Base-by-base conservation (phyloP, 768 basidiomycete genomes). In the Mycena chlorophos region DNA sequence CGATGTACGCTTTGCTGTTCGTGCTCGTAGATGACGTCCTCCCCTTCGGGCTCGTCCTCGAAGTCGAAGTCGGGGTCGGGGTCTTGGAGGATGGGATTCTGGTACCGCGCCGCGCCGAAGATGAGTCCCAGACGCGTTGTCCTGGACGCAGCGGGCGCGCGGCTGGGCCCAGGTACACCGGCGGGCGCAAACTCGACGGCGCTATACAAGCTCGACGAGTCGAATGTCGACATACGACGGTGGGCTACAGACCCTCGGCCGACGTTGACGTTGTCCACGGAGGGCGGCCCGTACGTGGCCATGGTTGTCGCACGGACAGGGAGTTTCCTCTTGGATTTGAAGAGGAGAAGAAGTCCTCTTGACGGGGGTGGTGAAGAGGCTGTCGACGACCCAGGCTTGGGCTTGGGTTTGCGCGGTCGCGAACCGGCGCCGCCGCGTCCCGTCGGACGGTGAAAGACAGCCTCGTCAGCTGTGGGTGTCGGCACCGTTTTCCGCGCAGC, bases 391-490 rank as follows among this genome's bases (percentile, higher is more conserved):
- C 8, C 20, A 20, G 20, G 13, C 45, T 46, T 46, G 45, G 12
- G 6, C 45, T 46, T 46, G 45, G 39, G n/a, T 26, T 39, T 26
- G 30, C 31, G 50, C 50, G 55, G 37, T 4, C 55, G 59, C 14
- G 55, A 51, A 2, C 55, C 55, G 3, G 58, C 58, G n/a, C 58
- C 58, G 2, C 58, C 58, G 23, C 58, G 53, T 2, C 58, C 58
- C 4, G 42, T 22, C 4, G 54, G 58, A 20, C 58, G 58, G 31
- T 52, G 52, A 2, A 47, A 39, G 1, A 26, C n/a, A 1, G 50
- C 37, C 4, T 42, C 25, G 8, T 5, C 19, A 3, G 57, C 42
- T 8, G 28, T 8, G 27, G 45, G 45, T 26, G 23, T 28, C 16
- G 45, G 13, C 13, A 8, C 23, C 12, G 13, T 6, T 16, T 58